Percentiles rank a stretch among this genome's conserved stretches.
phyloP scores from a whole-genome alignment of 108 stramenopile species.

The Skeletonema grethae region DNA sequence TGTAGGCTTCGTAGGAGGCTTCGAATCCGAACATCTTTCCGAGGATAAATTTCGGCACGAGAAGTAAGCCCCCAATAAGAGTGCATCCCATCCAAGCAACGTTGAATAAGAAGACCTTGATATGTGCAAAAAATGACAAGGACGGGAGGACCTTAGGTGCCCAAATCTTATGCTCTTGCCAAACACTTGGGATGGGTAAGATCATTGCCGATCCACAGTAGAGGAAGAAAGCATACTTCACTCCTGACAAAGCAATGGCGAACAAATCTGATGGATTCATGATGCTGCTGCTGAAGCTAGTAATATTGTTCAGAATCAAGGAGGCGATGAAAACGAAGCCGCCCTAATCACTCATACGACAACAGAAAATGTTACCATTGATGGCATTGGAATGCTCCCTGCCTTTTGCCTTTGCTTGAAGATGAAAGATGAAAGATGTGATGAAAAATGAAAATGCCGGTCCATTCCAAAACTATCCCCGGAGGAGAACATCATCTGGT shows the following conservation, averaged over 20 bases:
- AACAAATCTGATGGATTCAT: not conserved
- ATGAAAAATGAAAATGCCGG: no score
- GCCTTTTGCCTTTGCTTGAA: no score
- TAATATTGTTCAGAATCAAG: not conserved
- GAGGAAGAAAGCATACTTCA: constrained; percentile 3
- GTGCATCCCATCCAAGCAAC: constrained; percentile 66
- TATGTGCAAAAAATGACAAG: constrained; percentile 50
- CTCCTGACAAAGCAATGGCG: not conserved
- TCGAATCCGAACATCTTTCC: constrained; percentile 31
- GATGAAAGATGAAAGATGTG: no score
- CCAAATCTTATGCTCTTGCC: constrained; percentile 85
- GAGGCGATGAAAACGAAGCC: no score
- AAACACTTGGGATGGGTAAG: constrained; percentile 38
- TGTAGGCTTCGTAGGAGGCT: constrained; percentile 45
- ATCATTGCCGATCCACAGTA: constrained; percentile 31
- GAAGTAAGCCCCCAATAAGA: constrained; percentile 53
- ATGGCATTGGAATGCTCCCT: no score
- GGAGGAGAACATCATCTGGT: no score
- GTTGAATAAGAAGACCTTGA: constrained; percentile 74
- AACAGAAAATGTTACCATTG: no score
- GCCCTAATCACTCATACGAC: no score
- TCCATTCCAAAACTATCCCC: no score
- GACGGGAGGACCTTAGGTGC: constrained; percentile 53
- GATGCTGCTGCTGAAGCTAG: not conserved
- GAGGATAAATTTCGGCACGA: constrained; percentile 48